Base-by-base conservation (phyloP, 768 basidiomycete genomes). In the Erythrobasidium yunnanense region DNA sequence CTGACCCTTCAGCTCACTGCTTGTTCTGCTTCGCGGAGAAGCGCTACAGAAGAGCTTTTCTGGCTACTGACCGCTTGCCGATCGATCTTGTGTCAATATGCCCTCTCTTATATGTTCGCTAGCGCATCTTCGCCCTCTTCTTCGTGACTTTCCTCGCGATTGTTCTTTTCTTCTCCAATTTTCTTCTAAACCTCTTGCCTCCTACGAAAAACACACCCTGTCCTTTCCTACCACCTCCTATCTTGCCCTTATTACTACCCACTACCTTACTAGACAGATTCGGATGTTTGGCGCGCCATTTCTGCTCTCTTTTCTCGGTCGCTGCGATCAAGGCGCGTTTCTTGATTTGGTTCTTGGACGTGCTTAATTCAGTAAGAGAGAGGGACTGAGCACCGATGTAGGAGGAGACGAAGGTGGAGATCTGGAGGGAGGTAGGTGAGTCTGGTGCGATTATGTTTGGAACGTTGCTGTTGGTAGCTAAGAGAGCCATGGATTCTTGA, bases 311-410 rank as follows among this genome's bases (percentile, higher is more conserved):
- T 32, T 42, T 23, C 32, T 65, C 63, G 11, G 30, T 34, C 20
- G 32, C 32, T 20, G 22, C 35, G 5, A n/a, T 35, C 2, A 34
- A 11, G n/a, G 27, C 60, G 30, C 29, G 4, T 47, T 68, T 68
- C 49, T 63, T 60, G 4, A 68, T 27, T 52, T 65, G 63, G 32
- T 68, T 63, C 20, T 60, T 68, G n/a, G 63, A 65, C 47, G 45
- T 68, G 62, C 35, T 63, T 35, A 52, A 60, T 25, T 52, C 32
- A 38, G 51, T 52, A n/a, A 38, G 20, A 3, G 47, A 50, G 29
- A 20, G 22, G 29, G 42, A 18, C 29, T 62, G 35, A 6, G 30
- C 20, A n/a, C 29, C 50, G 20, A 65, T 22, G 51, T 52, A 51
- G 11, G 62, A 20, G 2, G n/a, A n/a, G n/a, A 68, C 62, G 8